phyloP scores from a whole-genome alignment of 2,329 filamentous ascomycete genomes.

The Alternaria postmessia region DNA sequence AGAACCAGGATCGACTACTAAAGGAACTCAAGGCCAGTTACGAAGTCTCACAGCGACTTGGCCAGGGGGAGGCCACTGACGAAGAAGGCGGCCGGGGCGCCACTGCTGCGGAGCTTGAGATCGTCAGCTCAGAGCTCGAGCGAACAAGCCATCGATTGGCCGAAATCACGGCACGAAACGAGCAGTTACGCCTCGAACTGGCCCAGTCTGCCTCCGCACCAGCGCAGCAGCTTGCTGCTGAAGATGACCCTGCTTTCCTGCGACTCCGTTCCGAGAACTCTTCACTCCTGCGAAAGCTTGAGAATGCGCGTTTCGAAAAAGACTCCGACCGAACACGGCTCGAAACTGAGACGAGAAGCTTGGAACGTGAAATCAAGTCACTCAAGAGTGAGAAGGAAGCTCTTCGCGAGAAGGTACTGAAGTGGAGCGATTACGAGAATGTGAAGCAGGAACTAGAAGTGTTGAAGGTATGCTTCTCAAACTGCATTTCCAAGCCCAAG shows the following conservation, averaged over 20 bases:
- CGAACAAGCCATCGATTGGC: slow-evolving; percentile 85
- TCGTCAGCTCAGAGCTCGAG: slow-evolving; percentile 90
- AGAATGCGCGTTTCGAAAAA: slow-evolving; percentile 82
- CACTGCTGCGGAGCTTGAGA: slow-evolving; percentile 89
- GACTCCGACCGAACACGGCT: slow-evolving; percentile 80
- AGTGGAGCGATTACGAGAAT: slow-evolving; percentile 94
- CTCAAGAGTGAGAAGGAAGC: slow-evolving; percentile 82
- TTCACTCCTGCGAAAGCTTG: slow-evolving; percentile 85
- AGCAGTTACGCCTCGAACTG: slow-evolving; percentile 88
- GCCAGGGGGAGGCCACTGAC: slow-evolving; percentile 71
- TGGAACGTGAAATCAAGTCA: slow-evolving; percentile 79
- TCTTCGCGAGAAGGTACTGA: slow-evolving; percentile 81
- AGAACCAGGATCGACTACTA: slow-evolving; percentile 89
- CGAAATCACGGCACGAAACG: slow-evolving; percentile 92
- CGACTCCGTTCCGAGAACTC: slow-evolving; percentile 93
- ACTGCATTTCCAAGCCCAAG: neutral
- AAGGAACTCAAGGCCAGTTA: slow-evolving; percentile 97
- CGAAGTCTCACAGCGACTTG: slow-evolving; percentile 91
- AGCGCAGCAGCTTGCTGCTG: slow-evolving; percentile 68
- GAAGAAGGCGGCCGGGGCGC: slow-evolving; percentile 68
- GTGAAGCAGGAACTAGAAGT: slow-evolving; percentile 96
- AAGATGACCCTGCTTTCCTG: slow-evolving; percentile 90
- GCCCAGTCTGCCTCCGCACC: slow-evolving; percentile 84
- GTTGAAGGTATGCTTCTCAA: slow-evolving; percentile 67
- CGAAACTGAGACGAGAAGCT: slow-evolving; percentile 76